Evolutionary conservation across 306 rosid species (phyloP).

Genomic region (Fragaria ananassa): DNA sequence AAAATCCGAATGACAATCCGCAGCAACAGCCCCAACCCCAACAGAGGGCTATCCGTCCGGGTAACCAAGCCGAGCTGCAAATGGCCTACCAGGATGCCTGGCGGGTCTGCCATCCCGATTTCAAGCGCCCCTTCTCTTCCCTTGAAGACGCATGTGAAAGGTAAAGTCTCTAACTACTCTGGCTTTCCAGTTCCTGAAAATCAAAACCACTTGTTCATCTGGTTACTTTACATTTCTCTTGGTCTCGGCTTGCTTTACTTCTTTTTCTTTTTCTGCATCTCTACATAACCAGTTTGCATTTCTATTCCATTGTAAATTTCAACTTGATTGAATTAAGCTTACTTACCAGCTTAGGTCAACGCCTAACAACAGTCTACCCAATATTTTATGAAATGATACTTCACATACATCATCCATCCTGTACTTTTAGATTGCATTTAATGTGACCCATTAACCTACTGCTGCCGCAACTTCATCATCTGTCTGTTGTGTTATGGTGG

Average conservation of each 20-base stretch:
- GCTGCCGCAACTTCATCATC: background rate
- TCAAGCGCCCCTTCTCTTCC: slow-evolving; percentile 84
- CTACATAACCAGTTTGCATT: background rate
- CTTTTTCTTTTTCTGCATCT: too few relatives aligned
- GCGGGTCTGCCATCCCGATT: slow-evolving; percentile 89
- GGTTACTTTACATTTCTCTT: background rate
- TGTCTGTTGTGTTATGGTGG: background rate
- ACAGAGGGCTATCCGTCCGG: slow-evolving; percentile 64
- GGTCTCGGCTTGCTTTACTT: background rate
- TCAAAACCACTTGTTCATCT: background rate
- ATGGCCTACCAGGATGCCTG: slow-evolving; percentile 98
- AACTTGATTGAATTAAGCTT: background rate
- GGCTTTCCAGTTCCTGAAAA: background rate
- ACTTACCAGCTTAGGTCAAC: background rate
- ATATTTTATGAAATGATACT: background rate
- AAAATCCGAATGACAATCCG: slow-evolving; percentile 44
- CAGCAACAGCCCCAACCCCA: slow-evolving; percentile 44
- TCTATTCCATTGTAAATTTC: background rate
- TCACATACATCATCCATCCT: background rate
- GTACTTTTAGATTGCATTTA: background rate
- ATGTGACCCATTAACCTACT: background rate
- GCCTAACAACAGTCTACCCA: background rate
- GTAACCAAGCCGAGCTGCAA: slow-evolving; percentile 79
- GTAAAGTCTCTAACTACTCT: slow-evolving; percentile 24
- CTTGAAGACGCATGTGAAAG: slow-evolving; percentile 95